phyloP scores from a whole-genome alignment of 768 basidiomycete species.

The Mycena venus region DNA sequence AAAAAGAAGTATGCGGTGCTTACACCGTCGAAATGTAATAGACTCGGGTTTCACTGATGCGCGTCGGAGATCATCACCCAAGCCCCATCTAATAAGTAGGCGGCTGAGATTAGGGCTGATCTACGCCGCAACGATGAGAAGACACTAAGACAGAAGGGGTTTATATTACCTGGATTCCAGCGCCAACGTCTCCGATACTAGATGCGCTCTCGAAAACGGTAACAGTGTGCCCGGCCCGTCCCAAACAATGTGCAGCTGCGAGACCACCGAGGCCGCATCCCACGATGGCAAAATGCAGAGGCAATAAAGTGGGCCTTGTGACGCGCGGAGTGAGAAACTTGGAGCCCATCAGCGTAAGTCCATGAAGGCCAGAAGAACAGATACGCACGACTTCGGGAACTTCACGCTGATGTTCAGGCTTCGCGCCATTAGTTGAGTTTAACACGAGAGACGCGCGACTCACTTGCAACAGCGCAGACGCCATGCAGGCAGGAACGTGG shows the following conservation, averaged over 20 bases:
- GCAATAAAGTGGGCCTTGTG: neutral
- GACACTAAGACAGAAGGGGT: neutral
- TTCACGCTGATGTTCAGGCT: constrained; percentile 7
- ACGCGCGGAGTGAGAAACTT: neutral
- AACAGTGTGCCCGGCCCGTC: constrained; percentile 55
- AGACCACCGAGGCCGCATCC: constrained; percentile 44
- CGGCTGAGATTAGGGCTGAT: constrained; percentile 53
- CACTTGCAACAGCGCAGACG: constrained; percentile 1
- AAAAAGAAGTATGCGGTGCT: constrained; percentile 5
- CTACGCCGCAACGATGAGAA: neutral
- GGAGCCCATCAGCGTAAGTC: neutral
- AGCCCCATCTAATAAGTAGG: constrained; percentile 65
- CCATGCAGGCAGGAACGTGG: neutral
- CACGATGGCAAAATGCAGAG: constrained; percentile 41
- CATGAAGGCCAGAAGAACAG: too few relatives aligned
- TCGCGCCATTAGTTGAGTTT: neutral
- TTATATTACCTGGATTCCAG: constrained; percentile 56
- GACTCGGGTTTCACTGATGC: constrained; percentile 55
- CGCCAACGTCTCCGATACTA: constrained; percentile 58
- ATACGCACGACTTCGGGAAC: constrained; percentile 8
- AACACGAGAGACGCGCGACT: neutral
- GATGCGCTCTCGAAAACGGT: constrained; percentile 54
- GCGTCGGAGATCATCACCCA: constrained; percentile 55
- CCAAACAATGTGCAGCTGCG: constrained; percentile 54
- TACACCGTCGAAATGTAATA: constrained; percentile 60